A percentile compares a stretch with the other conserved stretches of the same genome.
Evolutionary conservation across 768 basidiomycete species (phyloP).

Genomic region (Leucogyrophana mollusca): DNA sequence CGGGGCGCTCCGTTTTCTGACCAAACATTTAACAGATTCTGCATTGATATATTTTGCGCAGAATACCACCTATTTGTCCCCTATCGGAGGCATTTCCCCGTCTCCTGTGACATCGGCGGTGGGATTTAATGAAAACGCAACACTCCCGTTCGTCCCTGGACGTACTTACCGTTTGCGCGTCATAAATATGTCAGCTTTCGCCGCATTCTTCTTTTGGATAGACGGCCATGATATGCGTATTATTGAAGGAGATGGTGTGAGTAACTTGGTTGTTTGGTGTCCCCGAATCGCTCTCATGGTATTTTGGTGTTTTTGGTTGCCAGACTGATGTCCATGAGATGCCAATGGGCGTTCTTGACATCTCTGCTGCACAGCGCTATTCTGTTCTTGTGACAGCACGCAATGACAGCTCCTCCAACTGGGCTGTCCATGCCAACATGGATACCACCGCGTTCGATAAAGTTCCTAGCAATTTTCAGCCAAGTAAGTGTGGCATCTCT

Average conservation of each 20-base stretch:
- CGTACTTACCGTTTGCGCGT: conserved; percentile 90
- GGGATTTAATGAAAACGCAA: conserved; percentile 87
- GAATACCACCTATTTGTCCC: conserved; percentile 66
- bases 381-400: conserved; percentile 89
- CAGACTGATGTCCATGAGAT: conserved; percentile 78
- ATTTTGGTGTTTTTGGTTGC: neutral
- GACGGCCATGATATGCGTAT: conserved; percentile 85
- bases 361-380: conserved; percentile 91
- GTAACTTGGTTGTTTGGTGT: conserved; percentile 22
- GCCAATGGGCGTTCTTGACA: conserved; percentile 64
- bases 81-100: conserved; percentile 46
- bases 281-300: too few species aligned
- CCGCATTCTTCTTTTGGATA: conserved; percentile 83
- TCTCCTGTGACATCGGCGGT: conserved; percentile 53
- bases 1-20: neutral
- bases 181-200: conserved; percentile 77
- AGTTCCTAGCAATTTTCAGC: conserved; percentile 67
- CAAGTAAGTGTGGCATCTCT: conserved; percentile 50
- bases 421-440: conserved; percentile 89
- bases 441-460: conserved; percentile 88
- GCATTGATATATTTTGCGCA: conserved; percentile 83
- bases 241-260: conserved; percentile 81
- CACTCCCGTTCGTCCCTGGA: conserved; percentile 77
- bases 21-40: conserved; percentile 48
- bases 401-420: conserved; percentile 83